Percentiles rank a stretch among this genome's conserved stretches.
These are phyloP conservation scores for Phytopythium kandeliae DNA, from an alignment of 352 stramenopile genomes.

Conservation along the genomic window DNA sequence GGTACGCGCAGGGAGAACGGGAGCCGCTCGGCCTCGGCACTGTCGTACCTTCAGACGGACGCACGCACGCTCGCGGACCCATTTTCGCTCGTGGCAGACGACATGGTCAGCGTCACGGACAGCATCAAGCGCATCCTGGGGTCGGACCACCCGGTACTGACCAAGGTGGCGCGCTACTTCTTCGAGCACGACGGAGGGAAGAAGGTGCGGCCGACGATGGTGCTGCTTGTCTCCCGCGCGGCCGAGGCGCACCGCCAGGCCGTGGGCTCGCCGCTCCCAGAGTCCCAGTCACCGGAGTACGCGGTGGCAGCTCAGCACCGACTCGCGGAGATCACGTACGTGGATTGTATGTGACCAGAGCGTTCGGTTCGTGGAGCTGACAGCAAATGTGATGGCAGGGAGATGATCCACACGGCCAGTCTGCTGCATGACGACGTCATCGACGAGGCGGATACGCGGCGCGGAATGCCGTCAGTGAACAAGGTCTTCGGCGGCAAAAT, in stretches of 20 bases:
- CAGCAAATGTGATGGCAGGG: conserved; percentile 25
- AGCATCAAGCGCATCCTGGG: conserved; percentile 96
- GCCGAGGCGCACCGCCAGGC: conserved; percentile 76
- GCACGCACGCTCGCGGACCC: conserved; percentile 75
- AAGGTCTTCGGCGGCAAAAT: conserved; percentile 98
- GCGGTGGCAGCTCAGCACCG: conserved; percentile 66
- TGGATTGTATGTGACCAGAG: background rate
- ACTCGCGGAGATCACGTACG: conserved; percentile 82
- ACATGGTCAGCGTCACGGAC: conserved; percentile 90
- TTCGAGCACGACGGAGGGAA: conserved; percentile 95
- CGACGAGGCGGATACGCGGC: conserved; percentile 94
- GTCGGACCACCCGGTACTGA: conserved; percentile 96
- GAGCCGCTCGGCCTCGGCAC: conserved; percentile 18
- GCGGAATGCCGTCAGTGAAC: conserved; percentile 93
- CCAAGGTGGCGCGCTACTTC: conserved; percentile 96
- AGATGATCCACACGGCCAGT: conserved; percentile 99
- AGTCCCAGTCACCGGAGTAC: conserved; percentile 68
- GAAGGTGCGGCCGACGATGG: conserved; percentile 97
- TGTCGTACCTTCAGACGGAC: conserved; percentile 53
- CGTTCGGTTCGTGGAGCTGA: background rate
- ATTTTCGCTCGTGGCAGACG: conserved; percentile 88
- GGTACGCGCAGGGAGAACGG: conserved; percentile 14
- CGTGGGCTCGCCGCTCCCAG: conserved; percentile 29
- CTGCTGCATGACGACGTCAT: conserved; percentile 99
- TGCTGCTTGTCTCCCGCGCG: conserved; percentile 92